Base-by-base conservation (phyloP, 2,329 filamentous ascomycete genomes). In the Metarhizium guizhouense region DNA sequence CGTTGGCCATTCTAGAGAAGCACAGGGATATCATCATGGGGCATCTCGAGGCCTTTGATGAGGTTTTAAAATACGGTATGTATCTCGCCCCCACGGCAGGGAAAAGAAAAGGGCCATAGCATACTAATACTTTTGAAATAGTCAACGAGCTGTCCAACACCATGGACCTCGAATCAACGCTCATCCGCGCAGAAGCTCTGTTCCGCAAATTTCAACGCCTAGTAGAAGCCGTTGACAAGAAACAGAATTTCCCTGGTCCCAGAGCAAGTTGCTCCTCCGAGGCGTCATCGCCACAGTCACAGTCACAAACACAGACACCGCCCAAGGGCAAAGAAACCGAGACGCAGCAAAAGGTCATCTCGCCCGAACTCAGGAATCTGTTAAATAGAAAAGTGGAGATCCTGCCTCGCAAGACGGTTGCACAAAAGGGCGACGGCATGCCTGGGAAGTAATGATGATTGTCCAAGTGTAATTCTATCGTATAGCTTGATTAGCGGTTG, bases 21-120 rank as follows among this genome's bases (percentile, higher is more conserved):
- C 94, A 97, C 65, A 78, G 93, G n/a, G 87, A 93, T 66, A 88
- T 97, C 13, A 97, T 99, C 59, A 95, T 99, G 86, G 84, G 87
- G 55, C 94, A 99, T 71, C 75, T 99, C 30, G 83, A 90, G 67
- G 89, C 93, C 63, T 99, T 99, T 72, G 94, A 99, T 61, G 95
- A 99, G 71, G 90, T 99, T 36, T 75, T 99, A 32, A 99, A 99
- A 77, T 99, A 97, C 67, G 80, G 89, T 93, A 81, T 56, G 86
- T 76, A 32, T 4, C 25, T 25, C 20, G 2, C 10, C n/a, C 20
- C 45, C 3, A 1, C 0, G 2, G 10, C 45, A n/a, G 18, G 18
- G 11, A 7, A 25, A 7, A 10, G 43, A 14, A 25, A n/a, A 11
- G 4, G 45, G 25, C 10, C 36, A 4, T 11, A 8, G 8, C 32